Evolutionary conservation across 805 yeast genomes (phyloP).

Genomic region (Kuraishia floccosa): DNA sequence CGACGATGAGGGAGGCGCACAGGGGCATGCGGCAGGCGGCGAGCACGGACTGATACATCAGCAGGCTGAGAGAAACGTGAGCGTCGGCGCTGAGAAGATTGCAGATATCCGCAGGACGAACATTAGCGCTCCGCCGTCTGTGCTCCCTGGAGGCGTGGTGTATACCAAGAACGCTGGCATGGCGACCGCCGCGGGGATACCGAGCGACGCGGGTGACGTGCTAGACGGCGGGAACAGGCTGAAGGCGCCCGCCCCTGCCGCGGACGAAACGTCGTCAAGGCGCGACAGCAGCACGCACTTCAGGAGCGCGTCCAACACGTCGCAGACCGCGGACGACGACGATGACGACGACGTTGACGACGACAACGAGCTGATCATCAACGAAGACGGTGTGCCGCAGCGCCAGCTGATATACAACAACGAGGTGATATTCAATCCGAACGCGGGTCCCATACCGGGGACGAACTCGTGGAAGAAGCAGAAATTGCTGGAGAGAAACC

Average conservation of each 20-base stretch:
- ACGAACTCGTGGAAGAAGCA: slow-evolving; percentile 62
- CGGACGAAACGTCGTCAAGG: slow-evolving; percentile 2
- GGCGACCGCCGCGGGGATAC: background rate
- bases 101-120: too few species aligned
- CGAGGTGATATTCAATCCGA: slow-evolving; percentile 41
- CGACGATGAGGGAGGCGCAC: slow-evolving; percentile 1
- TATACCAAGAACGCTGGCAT: background rate
- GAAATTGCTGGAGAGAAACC: slow-evolving; percentile 77
- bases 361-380: slow-evolving; percentile 10
- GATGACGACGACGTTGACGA: slow-evolving; percentile 3
- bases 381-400: slow-evolving; percentile 27
- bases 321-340: slow-evolving; percentile 2
- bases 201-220: background rate
- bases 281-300: slow-evolving; percentile 5
- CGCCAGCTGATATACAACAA: slow-evolving; percentile 41
- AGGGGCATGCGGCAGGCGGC: too few species aligned
- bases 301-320: slow-evolving; percentile 5
- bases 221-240: background rate
- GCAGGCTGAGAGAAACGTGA: too few species aligned
- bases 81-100: too few species aligned
- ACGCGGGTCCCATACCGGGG: slow-evolving; percentile 49
- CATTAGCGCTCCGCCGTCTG: too few species aligned
- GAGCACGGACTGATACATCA: too few species aligned
- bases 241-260: slow-evolving; percentile 5
- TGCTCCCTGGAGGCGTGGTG: slow-evolving; percentile 4